These are phyloP conservation scores for Rossbeevera mucosa DNA, from an alignment of 768 basidiomycete species.

Conservation along the genomic window DNA sequence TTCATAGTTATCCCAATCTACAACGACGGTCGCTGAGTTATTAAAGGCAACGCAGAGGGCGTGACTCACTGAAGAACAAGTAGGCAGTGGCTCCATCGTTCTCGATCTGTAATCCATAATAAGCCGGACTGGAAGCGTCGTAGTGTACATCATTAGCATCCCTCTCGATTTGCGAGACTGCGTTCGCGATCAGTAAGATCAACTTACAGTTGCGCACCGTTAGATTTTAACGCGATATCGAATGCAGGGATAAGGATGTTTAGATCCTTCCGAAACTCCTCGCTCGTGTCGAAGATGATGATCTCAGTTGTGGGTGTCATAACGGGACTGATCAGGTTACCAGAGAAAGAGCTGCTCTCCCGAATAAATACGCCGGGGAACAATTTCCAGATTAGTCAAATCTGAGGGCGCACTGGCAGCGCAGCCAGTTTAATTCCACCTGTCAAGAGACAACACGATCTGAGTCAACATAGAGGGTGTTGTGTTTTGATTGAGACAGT, in stretches of 20 bases:
- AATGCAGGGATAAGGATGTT: background rate
- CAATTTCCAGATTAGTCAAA: no score
- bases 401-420: no score
- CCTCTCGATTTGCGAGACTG: background rate
- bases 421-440: no score
- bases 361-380: background rate
- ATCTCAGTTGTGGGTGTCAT: background rate
- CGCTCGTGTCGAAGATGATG: background rate
- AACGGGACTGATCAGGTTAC: background rate
- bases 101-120: conserved; percentile 16
- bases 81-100: conserved; percentile 11
- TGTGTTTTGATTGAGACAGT: no score
- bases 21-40: background rate
- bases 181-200: background rate
- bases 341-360: background rate
- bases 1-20: conserved; percentile 28
- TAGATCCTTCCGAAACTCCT: background rate
- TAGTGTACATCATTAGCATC: background rate
- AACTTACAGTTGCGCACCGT: background rate
- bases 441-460: no score
- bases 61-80: conserved; percentile 15
- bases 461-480: no score
- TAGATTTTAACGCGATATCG: background rate
- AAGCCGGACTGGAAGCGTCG: background rate
- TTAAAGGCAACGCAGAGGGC: background rate